Conservation (phyloP, 2,329 filamentous ascomycete genomes). For the Beauveria rudraprayagi region DNA sequence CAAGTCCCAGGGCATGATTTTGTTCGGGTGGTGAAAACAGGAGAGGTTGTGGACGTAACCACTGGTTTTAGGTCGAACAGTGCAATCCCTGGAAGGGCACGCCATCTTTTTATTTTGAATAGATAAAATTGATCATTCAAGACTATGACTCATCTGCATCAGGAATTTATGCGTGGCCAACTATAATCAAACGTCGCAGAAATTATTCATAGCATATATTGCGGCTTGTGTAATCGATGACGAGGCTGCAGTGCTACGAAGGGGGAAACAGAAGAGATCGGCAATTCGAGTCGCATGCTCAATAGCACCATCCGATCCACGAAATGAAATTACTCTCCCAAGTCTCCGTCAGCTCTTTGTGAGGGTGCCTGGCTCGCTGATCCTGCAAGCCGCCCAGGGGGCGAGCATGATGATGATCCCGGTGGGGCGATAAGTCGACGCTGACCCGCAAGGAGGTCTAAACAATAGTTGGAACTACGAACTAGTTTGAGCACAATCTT, state of each 20-base stretch:
- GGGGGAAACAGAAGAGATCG: background rate
- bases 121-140: background rate
- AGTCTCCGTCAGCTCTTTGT: background rate
- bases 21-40: background rate
- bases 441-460: background rate
- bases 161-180: background rate
- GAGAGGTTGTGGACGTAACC: no score
- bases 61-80: no score
- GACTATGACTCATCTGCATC: background rate
- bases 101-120: background rate
- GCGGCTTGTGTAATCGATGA: background rate
- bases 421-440: background rate
- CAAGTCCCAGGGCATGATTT: background rate
- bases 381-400: slow-evolving; percentile 5
- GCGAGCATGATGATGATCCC: background rate
- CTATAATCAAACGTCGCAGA: background rate
- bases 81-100: no score
- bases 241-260: background rate
- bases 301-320: background rate
- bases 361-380: background rate
- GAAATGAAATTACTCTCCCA: background rate
- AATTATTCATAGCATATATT: background rate
- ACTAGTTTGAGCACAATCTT: background rate
- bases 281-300: background rate
- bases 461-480: background rate